Evolutionary conservation across 805 yeast species (phyloP).

Genomic region (Suhomyces sp.): DNA sequence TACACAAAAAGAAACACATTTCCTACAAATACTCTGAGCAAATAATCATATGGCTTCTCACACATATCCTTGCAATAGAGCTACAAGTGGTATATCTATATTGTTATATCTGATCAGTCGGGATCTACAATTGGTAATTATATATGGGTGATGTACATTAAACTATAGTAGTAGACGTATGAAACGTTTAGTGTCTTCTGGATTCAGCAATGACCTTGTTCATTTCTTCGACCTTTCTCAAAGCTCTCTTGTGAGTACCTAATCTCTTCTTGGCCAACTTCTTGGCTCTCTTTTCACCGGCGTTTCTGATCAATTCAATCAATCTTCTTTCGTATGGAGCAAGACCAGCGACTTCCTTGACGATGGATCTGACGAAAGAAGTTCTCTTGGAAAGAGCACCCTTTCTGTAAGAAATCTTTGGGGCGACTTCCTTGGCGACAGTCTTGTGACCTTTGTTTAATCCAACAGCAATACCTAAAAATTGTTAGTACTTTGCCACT

Average conservation of each 20-base stretch:
- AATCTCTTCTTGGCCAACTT: constrained; percentile 99
- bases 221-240: constrained; percentile 99
- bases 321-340: constrained; percentile 99
- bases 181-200: constrained; percentile 73
- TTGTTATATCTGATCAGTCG: no score
- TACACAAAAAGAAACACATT: not conserved
- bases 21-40: not conserved
- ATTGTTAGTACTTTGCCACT: constrained; percentile 6
- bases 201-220: constrained; percentile 93
- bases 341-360: constrained; percentile 96
- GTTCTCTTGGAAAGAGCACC: constrained; percentile 96
- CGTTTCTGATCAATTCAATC: constrained; percentile 98
- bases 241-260: constrained; percentile 99
- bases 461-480: constrained; percentile 90
- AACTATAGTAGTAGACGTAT: constrained; percentile 7
- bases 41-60: not conserved
- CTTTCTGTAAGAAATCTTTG: constrained; percentile 85
- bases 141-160: constrained; percentile 13
- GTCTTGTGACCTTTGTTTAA: constrained; percentile 99
- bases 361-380: constrained; percentile 89
- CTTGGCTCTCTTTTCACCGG: constrained; percentile 99
- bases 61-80: not conserved
- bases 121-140: not conserved
- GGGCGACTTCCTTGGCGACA: constrained; percentile 73
- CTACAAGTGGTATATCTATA: no score